phyloP scores from a whole-genome alignment of 2,329 filamentous ascomycete genomes.

The Epichloe brachyelytri region DNA sequence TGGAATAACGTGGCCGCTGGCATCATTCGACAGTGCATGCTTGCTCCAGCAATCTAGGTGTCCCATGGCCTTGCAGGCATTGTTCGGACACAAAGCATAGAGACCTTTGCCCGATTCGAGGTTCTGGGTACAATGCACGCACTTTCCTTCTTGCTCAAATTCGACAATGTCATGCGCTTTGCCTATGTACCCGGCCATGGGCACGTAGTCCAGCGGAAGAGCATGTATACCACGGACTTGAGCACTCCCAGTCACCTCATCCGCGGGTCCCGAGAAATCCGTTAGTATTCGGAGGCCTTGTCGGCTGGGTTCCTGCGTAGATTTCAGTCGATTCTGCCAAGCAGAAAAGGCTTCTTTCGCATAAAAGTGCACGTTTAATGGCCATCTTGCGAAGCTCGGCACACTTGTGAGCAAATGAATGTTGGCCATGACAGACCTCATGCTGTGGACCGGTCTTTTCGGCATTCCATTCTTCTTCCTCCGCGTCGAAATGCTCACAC shows the following conservation, averaged over 20 bases:
- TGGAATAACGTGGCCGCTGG: constrained; percentile 45
- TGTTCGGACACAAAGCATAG: constrained; percentile 42
- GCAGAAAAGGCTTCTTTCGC: constrained; percentile 50
- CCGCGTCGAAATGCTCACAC: constrained; percentile 40
- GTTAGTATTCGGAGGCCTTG: constrained; percentile 39
- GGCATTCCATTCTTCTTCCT: constrained; percentile 41
- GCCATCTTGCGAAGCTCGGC: constrained; percentile 72
- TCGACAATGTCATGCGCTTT: constrained; percentile 41
- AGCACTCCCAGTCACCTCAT: constrained; percentile 4
- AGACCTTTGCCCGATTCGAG: constrained; percentile 37
- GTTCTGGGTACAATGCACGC: constrained; percentile 36
- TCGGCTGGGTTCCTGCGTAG: constrained; percentile 33
- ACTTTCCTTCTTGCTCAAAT: constrained; percentile 43
- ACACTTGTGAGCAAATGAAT: constrained; percentile 69
- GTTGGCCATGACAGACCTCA: constrained; percentile 63
- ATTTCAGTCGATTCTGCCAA: constrained; percentile 50
- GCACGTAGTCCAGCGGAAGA: constrained; percentile 41
- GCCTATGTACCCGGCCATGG: constrained; percentile 38
- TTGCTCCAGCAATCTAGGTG: constrained; percentile 48
- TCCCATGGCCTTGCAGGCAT: constrained; percentile 41
- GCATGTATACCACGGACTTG: constrained; percentile 36
- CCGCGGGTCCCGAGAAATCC: constrained; percentile 32
- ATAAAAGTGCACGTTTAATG: constrained; percentile 71
- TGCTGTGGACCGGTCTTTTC: constrained; percentile 42
- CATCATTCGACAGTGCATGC: constrained; percentile 31